Base-by-base conservation (phyloP, 1,284 basidiomycete species). In the Rhodotorula sp. region DNA sequence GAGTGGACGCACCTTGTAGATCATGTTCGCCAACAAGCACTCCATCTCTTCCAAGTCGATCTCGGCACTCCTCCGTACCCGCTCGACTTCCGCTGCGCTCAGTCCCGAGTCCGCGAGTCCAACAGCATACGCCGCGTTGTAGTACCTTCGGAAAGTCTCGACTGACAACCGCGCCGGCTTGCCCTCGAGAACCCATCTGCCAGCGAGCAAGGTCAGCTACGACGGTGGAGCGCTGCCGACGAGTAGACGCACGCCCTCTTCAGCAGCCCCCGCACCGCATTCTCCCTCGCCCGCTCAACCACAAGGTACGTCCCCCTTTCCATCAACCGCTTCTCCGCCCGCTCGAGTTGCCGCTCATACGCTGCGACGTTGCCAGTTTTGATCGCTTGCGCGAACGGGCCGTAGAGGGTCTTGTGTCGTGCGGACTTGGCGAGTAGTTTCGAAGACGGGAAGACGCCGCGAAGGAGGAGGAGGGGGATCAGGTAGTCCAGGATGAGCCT, bases 11-110 rank as follows among this genome's bases (percentile, higher is more conserved):
- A 83, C 83, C 75, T 90, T 91, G 82, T 89, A 92, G 52, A 98
- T 90, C 89, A 95, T 90, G 78, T 93, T 94, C 24, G 93, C 93
- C 13, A 98, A 85, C 66, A 94, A 84, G 81, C 95, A 98, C 81
- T 98, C 95, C 24, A 92, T 89, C 81, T 98, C 95, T 71, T 91
- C 91, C 63, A 83, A 67, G 47, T 82, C 81, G 47, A 83, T 80
- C 0, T 79, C 74, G 5, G 8, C 69, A 69, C 11, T 76, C 55
- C 27, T 27, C 46, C 11, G 29, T 46, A 83, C 68, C 46, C 81
- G 80, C 48, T 30, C 52, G 82, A 80, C 0, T 77, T 73, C 24
- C 76, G 64, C 24, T 66, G 70, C 15, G 74, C 36, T 20, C 10
- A 34, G n/a, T 19, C 8, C 34, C 30, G 8, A n/a, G n/a, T 30